These are phyloP conservation scores for Backusella tuberculispora DNA, from an alignment of 192 early-diverging fungal genomes.

Conservation along the genomic window DNA sequence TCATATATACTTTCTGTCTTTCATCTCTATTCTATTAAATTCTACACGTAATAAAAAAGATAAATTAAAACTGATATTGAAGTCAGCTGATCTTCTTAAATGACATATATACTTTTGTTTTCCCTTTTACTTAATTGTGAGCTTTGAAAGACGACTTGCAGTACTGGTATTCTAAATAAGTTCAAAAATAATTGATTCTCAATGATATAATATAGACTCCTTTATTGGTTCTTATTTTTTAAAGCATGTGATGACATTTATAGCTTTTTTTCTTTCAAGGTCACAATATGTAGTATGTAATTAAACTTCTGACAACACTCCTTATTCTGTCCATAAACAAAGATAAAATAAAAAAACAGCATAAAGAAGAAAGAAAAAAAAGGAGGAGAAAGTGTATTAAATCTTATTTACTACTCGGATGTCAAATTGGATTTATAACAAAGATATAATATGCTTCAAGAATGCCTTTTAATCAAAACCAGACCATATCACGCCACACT, in stretches of 20 bases:
- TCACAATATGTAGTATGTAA: background rate
- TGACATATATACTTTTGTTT: background rate
- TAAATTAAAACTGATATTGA: no score
- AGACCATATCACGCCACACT: slow-evolving; percentile 4
- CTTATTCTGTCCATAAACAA: background rate
- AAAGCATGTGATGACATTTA: background rate
- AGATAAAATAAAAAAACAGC: background rate
- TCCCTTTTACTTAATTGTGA: background rate
- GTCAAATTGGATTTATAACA: no score
- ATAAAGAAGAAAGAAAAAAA: background rate
- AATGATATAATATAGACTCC: background rate
- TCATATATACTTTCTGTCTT: background rate
- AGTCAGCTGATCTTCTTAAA: background rate
- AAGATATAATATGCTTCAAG: background rate
- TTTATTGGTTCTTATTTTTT: background rate
- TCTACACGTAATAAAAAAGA: background rate
- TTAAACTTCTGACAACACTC: background rate
- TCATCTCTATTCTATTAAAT: background rate
- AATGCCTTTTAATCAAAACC: slow-evolving; percentile 12
- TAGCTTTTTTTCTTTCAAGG: background rate
- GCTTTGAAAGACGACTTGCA: slow-evolving; percentile 9
- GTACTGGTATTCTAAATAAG: background rate
- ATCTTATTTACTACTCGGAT: background rate
- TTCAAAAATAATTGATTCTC: background rate
- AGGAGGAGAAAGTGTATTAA: background rate